phyloP scores from a whole-genome alignment of 2,329 filamentous ascomycete species.

The Alternaria viburni region DNA sequence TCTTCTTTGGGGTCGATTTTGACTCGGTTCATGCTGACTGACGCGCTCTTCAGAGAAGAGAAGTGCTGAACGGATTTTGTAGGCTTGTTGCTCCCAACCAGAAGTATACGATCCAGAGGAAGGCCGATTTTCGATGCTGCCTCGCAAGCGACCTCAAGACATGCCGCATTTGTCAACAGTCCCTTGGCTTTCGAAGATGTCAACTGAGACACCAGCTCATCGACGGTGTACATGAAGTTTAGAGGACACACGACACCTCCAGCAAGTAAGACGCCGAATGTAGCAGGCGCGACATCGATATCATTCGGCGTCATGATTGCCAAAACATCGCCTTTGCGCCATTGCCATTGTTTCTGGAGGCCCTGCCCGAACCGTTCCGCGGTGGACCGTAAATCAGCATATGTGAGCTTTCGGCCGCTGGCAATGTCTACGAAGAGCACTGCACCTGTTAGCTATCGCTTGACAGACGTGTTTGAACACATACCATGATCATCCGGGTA shows the following conservation, averaged over 20 bases:
- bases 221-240: slow-evolving; percentile 21
- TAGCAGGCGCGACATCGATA: not conserved
- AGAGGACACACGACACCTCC: slow-evolving; percentile 29
- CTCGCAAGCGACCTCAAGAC: not conserved
- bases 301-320: not conserved
- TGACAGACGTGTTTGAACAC: fast-evolving
- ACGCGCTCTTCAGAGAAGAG: not conserved
- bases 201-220: slow-evolving; percentile 21
- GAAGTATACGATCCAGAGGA: not conserved
- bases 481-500: not conserved
- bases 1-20: slow-evolving; percentile 13
- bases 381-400: not conserved
- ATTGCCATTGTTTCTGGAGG: not conserved
- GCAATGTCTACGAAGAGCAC: not conserved
- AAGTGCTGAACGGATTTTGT: not conserved
- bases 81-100: not conserved
- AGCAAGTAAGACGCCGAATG: slow-evolving; percentile 22
- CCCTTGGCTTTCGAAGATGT: slow-evolving; percentile 13
- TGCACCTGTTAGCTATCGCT: not conserved
- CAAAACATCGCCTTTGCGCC: not conserved
- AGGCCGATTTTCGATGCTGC: not conserved
- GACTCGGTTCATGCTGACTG: not conserved
- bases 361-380: not conserved
- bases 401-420: not conserved
- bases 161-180: slow-evolving; percentile 4